Base-by-base conservation (phyloP, 805 yeast species). In the Kazachstania bromeliacearum region DNA sequence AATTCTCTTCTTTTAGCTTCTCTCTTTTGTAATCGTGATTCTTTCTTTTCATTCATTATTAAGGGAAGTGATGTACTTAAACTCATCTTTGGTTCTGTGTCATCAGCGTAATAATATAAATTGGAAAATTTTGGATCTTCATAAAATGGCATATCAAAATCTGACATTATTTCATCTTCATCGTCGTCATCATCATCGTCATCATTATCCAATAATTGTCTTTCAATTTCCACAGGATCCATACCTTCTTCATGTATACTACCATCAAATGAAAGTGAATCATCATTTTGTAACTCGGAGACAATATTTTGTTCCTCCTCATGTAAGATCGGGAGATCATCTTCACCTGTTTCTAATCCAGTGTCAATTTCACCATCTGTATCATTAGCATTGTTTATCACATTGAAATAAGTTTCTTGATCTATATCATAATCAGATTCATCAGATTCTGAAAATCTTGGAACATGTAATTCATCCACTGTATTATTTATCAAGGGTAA, bases 91-190 rank as follows among this genome's bases (percentile, higher is more conserved):
- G 60, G 60, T 40, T 53, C 62, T 25, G 43, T 47, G 14, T 48
- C 50, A 39, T 53, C 59, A 33, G 48, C 47, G 36, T 56, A 55
- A 36, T 55, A 57, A 33, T 57, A 48, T 13, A 58, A 38, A 35
- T 51, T 55, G 2, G 62, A 53, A 42, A 58, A 56, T 40, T 55
- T 58, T 1, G 66, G 60, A 44, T 64, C 69, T 43, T 64, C 68
- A 43, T 63, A 65, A 45, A 55, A 64, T 2, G 70, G 68, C 35
- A 63, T 55, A 42, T 55, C 57, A 32, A 63, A 63, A 28, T 55
- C 64, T 8, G 48, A 45, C 48, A 50, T 59, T 16, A 48, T 49
- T 26, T 50, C 61, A 31, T 53, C 58, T 15, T 60, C 62, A 10
- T 50, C 60, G 9, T 52, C 59, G 17, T 57, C 58, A 20, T 48